These are phyloP conservation scores for Irpex sp. DNA, from an alignment of 1,284 basidiomycete genomes.

Conservation along the genomic window DNA sequence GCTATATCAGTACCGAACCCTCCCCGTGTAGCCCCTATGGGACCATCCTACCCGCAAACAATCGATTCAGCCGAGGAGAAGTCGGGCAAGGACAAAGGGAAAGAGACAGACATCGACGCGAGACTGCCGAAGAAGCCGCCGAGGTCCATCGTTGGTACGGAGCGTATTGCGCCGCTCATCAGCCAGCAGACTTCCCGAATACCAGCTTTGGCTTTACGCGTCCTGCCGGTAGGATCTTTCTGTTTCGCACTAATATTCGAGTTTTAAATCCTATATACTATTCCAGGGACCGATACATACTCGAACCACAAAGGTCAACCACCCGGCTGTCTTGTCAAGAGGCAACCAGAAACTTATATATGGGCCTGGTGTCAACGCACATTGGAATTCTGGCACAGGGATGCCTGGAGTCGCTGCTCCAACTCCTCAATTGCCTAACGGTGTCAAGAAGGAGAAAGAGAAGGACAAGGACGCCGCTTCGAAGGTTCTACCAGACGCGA, in stretches of 20 bases:
- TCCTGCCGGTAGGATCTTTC: slow-evolving; percentile 54
- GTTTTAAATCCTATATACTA: neutral
- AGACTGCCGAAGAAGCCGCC: slow-evolving; percentile 52
- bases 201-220: slow-evolving; percentile 55
- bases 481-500: slow-evolving; percentile 59
- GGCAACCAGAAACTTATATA: slow-evolving; percentile 58
- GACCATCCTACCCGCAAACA: slow-evolving; percentile 51
- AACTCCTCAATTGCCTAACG: slow-evolving; percentile 31
- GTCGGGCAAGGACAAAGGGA: slow-evolving; percentile 24
- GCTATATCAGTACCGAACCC: slow-evolving; percentile 49
- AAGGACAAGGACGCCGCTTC: slow-evolving; percentile 31
- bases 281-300: slow-evolving; percentile 46
- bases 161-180: slow-evolving; percentile 48
- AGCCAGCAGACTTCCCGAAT: slow-evolving; percentile 53
- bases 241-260: neutral
- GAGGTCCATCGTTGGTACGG: slow-evolving; percentile 48
- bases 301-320: slow-evolving; percentile 58
- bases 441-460: slow-evolving; percentile 24
- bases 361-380: slow-evolving; percentile 56
- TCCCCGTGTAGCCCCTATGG: slow-evolving; percentile 53
- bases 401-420: slow-evolving; percentile 23
- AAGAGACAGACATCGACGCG: slow-evolving; percentile 38
- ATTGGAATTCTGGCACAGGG: slow-evolving; percentile 51
- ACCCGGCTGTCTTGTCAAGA: slow-evolving; percentile 57
- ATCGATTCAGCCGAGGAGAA: slow-evolving; percentile 25